Evolutionary conservation across 139 green algal species (phyloP).

Genomic region (Asterochloris erici): DNA sequence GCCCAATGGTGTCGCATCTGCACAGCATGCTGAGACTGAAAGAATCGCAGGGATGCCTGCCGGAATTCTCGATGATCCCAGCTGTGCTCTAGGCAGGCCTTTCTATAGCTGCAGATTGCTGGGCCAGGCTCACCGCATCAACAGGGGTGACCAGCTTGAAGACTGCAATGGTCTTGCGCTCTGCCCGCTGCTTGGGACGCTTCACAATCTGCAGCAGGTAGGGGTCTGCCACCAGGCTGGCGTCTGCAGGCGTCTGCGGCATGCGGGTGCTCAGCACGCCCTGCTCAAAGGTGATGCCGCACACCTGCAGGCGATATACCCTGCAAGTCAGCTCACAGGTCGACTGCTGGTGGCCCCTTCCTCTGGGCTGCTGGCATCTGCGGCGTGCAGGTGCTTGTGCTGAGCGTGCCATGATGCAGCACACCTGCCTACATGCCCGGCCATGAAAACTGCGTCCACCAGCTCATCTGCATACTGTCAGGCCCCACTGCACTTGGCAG

Average conservation of each 20-base stretch:
- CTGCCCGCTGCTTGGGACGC: constrained; percentile 26
- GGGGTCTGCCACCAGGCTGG: constrained; percentile 42
- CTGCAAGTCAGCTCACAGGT: too few species aligned
- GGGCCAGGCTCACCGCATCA: background rate
- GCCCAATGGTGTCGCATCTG: too few species aligned
- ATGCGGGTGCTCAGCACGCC: constrained; percentile 36
- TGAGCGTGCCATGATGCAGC: background rate
- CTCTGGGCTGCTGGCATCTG: too few species aligned
- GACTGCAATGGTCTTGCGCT: constrained; percentile 30
- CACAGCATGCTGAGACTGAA: too few species aligned
- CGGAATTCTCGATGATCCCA: too few species aligned
- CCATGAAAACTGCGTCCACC: background rate
- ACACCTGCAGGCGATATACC: constrained; percentile 4
- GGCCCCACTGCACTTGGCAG: too few species aligned
- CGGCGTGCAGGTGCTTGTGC: too few species aligned
- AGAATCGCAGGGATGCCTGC: too few species aligned
- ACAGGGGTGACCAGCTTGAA: constrained; percentile 50
- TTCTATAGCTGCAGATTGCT: too few species aligned
- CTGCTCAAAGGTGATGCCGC: constrained; percentile 46
- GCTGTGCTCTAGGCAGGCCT: too few species aligned
- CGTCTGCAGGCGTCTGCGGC: constrained; percentile 36
- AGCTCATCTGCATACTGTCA: too few species aligned
- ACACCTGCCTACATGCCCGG: background rate
- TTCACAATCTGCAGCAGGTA: constrained; percentile 47
- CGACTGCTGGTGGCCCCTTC: too few species aligned